These are phyloP conservation scores for Keqinozyma sinolaborantium DNA, from an alignment of 1,139 yeast species.

Conservation along the genomic window DNA sequence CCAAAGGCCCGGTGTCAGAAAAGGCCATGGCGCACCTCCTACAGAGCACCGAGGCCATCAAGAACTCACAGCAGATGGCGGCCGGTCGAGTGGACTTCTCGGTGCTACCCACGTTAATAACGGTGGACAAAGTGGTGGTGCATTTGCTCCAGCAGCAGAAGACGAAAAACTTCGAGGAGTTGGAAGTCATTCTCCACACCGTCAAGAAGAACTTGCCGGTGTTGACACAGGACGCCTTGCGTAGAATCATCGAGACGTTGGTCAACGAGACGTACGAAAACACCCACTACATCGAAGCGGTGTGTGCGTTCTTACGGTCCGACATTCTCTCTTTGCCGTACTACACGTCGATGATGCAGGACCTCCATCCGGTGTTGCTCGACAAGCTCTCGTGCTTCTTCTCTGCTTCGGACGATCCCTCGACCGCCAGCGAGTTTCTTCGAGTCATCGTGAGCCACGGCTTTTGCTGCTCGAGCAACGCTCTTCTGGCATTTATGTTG, in stretches of 20 bases:
- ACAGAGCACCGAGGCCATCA: constrained; percentile 15
- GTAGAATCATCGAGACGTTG: constrained; percentile 8
- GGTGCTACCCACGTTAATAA: constrained; percentile 10
- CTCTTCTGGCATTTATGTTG: background rate
- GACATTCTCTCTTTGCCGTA: constrained; percentile 1
- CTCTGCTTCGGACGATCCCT: constrained; percentile 1
- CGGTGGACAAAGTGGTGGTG: constrained; percentile 20
- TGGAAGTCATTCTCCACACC: constrained; percentile 14
- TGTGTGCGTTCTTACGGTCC: constrained; percentile 2
- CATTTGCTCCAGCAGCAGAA: constrained; percentile 13
- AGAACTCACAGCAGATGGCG: constrained; percentile 13
- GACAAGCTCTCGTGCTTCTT: constrained; percentile 26
- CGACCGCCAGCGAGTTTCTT: background rate
- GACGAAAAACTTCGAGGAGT: constrained; percentile 5
- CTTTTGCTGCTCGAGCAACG: background rate
- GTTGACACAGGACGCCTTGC: constrained; percentile 18
- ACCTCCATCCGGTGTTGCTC: constrained; percentile 18
- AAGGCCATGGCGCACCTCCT: constrained; percentile 12
- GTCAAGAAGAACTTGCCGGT: constrained; percentile 12
- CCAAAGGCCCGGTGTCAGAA: background rate
- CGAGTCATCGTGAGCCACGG: background rate
- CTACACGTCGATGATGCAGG: constrained; percentile 11
- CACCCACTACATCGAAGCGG: background rate
- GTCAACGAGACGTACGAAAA: background rate
- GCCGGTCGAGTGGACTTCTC: constrained; percentile 13